phyloP scores from a whole-genome alignment of 495 filamentous ascomycete genomes.

The Daldinia caldariorum region DNA sequence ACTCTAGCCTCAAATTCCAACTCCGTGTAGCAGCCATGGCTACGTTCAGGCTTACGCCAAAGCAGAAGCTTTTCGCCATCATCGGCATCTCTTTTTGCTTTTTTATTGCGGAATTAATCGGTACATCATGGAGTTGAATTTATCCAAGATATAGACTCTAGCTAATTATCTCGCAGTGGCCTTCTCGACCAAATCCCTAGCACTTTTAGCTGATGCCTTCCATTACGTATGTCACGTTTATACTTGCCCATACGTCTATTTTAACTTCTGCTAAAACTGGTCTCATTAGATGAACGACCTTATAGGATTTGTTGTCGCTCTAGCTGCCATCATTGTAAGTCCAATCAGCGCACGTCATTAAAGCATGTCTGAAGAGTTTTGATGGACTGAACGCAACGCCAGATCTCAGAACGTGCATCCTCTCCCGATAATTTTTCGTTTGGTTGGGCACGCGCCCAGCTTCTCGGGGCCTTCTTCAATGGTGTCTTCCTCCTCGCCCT shows the following conservation, averaged over 20 bases:
- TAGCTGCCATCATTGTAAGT: constrained; percentile 80
- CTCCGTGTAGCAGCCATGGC: constrained; percentile 37
- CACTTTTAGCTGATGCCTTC: constrained; percentile 92
- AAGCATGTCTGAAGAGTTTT: neutral
- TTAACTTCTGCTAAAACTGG: constrained; percentile 6
- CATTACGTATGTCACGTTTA: constrained; percentile 75
- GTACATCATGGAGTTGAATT: constrained; percentile 41
- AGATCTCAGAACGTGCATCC: constrained; percentile 56
- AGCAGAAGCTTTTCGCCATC: constrained; percentile 75
- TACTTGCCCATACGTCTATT: neutral
- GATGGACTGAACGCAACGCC: constrained; percentile 3
- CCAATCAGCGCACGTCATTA: neutral
- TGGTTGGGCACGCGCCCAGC: constrained; percentile 92
- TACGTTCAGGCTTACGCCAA: constrained; percentile 49
- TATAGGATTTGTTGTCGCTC: constrained; percentile 81
- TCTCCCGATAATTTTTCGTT: constrained; percentile 55
- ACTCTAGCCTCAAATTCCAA: constrained; percentile 4
- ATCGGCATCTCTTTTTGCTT: constrained; percentile 83
- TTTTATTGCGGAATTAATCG: constrained; percentile 83
- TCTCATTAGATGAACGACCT: constrained; percentile 86
- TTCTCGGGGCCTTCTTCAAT: constrained; percentile 93
- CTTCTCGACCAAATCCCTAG: constrained; percentile 86
- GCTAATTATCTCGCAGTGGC: constrained; percentile 62
- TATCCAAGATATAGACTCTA: neutral
- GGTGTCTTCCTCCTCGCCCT: constrained; percentile 94